Evolutionary conservation across 1,284 basidiomycete genomes (phyloP).

Genomic region (Inonotus hispidus): DNA sequence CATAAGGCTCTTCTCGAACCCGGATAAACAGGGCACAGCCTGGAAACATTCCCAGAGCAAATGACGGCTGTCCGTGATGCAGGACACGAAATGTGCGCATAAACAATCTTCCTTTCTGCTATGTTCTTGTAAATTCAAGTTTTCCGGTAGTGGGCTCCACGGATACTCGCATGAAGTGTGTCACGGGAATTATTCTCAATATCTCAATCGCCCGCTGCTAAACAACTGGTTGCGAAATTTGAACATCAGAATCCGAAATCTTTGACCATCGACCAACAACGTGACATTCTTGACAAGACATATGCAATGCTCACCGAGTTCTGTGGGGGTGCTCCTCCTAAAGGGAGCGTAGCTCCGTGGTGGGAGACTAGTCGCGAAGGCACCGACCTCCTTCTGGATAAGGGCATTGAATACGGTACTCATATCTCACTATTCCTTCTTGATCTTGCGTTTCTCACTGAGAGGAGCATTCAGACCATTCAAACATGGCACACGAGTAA

Average conservation of each 20-base stretch:
- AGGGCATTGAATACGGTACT: slow-evolving; percentile 71
- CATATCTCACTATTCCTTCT: neutral
- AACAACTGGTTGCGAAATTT: neutral
- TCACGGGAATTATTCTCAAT: neutral
- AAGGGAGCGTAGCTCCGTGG: slow-evolving; percentile 70
- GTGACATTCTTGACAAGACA: slow-evolving; percentile 67
- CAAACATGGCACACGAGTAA: slow-evolving; percentile 59
- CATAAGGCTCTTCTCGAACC: no score
- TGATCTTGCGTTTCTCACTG: neutral
- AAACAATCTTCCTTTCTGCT: neutral
- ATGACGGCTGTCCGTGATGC: slow-evolving; percentile 62
- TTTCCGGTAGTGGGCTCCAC: slow-evolving; percentile 49
- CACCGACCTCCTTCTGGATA: slow-evolving; percentile 61
- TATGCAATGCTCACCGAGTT: slow-evolving; percentile 63
- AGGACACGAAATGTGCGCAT: slow-evolving; percentile 58
- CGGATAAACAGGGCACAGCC: slow-evolving; percentile 49
- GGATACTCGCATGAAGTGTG: slow-evolving; percentile 69
- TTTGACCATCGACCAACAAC: slow-evolving; percentile 64
- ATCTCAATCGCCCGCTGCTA: neutral
- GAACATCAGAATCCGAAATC: slow-evolving; percentile 57
- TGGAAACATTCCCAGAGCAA: slow-evolving; percentile 65
- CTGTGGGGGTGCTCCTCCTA: slow-evolving; percentile 61
- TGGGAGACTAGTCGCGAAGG: slow-evolving; percentile 75
- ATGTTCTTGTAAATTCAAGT: neutral
- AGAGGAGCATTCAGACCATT: slow-evolving; percentile 48